Conservation (phyloP, 371 early-diverging fungal genomes). For the Capniomyces stellatus region DNA sequence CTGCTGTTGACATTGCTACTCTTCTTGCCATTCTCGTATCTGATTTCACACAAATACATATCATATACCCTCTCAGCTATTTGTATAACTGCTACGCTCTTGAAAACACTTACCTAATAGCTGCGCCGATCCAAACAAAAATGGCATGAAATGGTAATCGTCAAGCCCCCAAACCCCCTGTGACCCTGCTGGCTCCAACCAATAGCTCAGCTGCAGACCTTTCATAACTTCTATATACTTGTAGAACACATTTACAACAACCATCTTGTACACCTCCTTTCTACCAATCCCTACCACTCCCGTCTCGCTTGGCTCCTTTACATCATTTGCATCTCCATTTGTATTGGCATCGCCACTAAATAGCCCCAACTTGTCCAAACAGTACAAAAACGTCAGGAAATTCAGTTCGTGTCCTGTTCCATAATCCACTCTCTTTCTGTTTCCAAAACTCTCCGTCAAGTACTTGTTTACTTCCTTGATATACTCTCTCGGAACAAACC, state of each 20-base stretch:
- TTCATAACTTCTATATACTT: slow-evolving; percentile 81
- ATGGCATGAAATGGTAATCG: slow-evolving; percentile 97
- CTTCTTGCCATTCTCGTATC: too few relatives aligned
- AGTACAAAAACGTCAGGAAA: slow-evolving; percentile 69
- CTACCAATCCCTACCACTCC: too few relatives aligned
- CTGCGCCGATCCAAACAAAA: slow-evolving; percentile 86
- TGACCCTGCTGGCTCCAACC: slow-evolving; percentile 97
- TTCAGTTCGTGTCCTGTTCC: slow-evolving; percentile 99
- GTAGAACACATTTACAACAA: slow-evolving; percentile 69
- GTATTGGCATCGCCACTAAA: slow-evolving; percentile 30
- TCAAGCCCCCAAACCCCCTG: slow-evolving; percentile 99
- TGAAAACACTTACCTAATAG: too few relatives aligned
- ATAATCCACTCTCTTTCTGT: slow-evolving; percentile 93
- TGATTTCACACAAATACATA: too few relatives aligned
- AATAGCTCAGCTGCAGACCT: slow-evolving; percentile 75
- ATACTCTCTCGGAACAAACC: slow-evolving; percentile 24
- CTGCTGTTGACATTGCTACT: too few relatives aligned
- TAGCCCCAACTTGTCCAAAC: slow-evolving; percentile 64
- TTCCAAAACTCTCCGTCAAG: slow-evolving; percentile 82
- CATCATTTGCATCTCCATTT: too few relatives aligned
- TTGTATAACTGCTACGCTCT: too few relatives aligned
- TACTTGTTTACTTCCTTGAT: slow-evolving; percentile 64
- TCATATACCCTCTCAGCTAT: too few relatives aligned
- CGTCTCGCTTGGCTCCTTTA: too few relatives aligned
- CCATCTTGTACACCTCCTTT: slow-evolving; percentile 52